Percentiles rank a stretch among this genome's conserved stretches.
These are phyloP conservation scores for Scortechinia acanthostroma DNA, from an alignment of 2,329 filamentous ascomycete genomes.

Conservation along the genomic window DNA sequence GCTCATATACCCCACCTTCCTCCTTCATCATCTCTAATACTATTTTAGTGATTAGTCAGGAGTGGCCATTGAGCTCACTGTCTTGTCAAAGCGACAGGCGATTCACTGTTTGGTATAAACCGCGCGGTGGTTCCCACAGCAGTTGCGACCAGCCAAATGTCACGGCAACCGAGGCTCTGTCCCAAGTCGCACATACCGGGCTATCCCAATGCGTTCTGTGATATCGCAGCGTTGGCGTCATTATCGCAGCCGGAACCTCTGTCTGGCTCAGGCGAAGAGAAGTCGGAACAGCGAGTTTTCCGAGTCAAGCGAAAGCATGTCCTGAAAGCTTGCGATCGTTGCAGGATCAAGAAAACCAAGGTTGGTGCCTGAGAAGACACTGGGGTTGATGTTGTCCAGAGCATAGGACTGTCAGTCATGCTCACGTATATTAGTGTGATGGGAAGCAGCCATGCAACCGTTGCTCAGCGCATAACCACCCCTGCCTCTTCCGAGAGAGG, in stretches of 20 bases:
- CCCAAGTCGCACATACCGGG: constrained; percentile 24
- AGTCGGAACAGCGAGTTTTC: constrained; percentile 25
- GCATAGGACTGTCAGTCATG: constrained; percentile 6
- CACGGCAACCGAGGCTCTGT: constrained; percentile 23
- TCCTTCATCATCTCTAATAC: not conserved
- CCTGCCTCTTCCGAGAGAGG: constrained; percentile 30
- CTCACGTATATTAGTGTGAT: constrained; percentile 23
- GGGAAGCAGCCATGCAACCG: constrained; percentile 32
- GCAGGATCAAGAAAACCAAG: constrained; percentile 33
- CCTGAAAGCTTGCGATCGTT: constrained; percentile 32
- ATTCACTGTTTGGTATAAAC: not conserved
- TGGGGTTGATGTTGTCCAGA: constrained; percentile 3
- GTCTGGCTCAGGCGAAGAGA: constrained; percentile 15
- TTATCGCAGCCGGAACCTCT: not conserved
- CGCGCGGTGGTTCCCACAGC: not conserved
- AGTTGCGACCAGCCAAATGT: constrained; percentile 32
- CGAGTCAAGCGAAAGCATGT: constrained; percentile 32
- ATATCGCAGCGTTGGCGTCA: constrained; percentile 13
- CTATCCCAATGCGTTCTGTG: constrained; percentile 20
- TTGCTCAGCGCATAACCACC: constrained; percentile 29
- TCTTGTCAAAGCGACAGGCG: not conserved
- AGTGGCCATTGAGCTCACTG: not conserved
- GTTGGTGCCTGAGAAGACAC: constrained; percentile 19
- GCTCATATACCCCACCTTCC: not conserved
- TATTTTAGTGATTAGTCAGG: not conserved